Evolutionary conservation across 805 yeast species (phyloP).

Genomic region (Starmerella vaccinii): DNA sequence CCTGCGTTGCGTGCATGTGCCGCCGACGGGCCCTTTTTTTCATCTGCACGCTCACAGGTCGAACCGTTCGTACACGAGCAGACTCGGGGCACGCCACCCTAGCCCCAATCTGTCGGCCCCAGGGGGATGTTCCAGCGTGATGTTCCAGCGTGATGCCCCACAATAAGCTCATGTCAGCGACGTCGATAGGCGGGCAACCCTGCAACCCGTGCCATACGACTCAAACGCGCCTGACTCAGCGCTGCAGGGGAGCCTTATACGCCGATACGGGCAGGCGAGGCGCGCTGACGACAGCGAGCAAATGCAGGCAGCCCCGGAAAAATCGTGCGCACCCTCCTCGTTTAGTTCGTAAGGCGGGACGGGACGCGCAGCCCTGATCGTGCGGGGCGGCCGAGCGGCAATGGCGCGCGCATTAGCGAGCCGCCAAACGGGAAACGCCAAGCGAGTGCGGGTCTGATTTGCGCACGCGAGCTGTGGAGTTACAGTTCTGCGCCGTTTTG

Average conservation of each 20-base stretch:
- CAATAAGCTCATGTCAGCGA: not conserved
- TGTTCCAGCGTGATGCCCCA: not conserved
- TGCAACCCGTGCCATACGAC: not conserved
- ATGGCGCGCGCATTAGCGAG: not conserved
- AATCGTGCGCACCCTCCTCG: not conserved
- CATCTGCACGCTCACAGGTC: not conserved
- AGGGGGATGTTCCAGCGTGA: not conserved
- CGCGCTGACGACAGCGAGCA: not conserved
- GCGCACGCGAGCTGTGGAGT: too few relatives aligned
- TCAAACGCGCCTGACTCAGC: conserved; percentile 5
- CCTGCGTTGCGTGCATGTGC: not conserved
- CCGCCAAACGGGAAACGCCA: too few relatives aligned
- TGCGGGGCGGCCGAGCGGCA: not conserved
- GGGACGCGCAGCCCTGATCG: not conserved
- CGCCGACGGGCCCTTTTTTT: not conserved
- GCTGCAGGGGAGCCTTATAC: not conserved
- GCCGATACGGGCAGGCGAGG: not conserved
- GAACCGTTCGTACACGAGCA: not conserved
- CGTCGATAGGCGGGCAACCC: not conserved
- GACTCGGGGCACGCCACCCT: not conserved
- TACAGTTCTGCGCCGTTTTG: too few relatives aligned
- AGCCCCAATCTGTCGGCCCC: not conserved
- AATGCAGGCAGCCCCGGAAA: not conserved
- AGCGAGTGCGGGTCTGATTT: too few relatives aligned
- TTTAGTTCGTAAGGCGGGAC: not conserved